Percentiles rank a stretch among this genome's conserved stretches.
Conservation (phyloP, 108 stramenopile species). For the Skeletonema potamos region DNA sequence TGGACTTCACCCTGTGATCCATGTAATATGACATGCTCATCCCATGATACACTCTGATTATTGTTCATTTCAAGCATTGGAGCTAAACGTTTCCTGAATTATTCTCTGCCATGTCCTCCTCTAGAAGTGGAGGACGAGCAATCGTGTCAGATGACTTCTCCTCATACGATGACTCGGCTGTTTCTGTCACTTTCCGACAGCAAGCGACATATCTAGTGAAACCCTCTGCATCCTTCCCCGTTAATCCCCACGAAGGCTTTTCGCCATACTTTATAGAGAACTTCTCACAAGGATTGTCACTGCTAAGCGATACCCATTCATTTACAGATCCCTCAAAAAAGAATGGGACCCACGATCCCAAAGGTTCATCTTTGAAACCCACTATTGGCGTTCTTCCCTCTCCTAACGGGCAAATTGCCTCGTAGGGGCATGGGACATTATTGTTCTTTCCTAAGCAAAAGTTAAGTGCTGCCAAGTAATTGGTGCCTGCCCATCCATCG, state of each 20-base stretch:
- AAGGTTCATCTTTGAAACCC: neutral
- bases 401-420: neutral
- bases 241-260: neutral
- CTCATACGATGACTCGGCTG: neutral
- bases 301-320: conserved; percentile 7
- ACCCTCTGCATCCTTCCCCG: neutral
- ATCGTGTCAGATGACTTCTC: neutral
- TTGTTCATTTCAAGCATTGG: neutral
- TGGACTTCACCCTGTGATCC: no score
- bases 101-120: neutral
- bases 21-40: neutral
- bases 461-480: neutral
- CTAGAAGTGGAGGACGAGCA: conserved; percentile 4
- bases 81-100: neutral
- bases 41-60: neutral
- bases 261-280: neutral
- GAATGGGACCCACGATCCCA: conserved; percentile 1
- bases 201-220: neutral
- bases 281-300: neutral
- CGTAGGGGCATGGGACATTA: neutral
- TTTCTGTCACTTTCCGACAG: neutral
- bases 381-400: neutral
- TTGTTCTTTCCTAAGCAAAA: neutral
- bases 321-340: neutral
- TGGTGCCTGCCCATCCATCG: neutral